Evolutionary conservation across 1,284 basidiomycete genomes (phyloP).

Genomic region (Irpex sp.): DNA sequence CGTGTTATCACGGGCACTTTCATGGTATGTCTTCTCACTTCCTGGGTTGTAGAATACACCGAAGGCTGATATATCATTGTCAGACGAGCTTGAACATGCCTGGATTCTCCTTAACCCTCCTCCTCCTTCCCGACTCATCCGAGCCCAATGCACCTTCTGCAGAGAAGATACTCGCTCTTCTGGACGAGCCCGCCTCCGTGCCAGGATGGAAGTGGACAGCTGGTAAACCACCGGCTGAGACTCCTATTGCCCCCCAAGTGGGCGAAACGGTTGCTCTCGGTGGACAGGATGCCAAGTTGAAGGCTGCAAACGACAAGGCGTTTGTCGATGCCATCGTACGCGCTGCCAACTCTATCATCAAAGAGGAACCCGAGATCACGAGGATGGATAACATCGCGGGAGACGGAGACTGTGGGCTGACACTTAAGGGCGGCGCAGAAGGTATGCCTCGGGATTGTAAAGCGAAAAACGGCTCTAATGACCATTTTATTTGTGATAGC

Average conservation of each 20-base stretch:
- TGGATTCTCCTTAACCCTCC: constrained; percentile 86
- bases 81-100: constrained; percentile 93
- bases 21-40: constrained; percentile 56
- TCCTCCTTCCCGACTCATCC: constrained; percentile 64
- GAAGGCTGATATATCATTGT: constrained; percentile 2
- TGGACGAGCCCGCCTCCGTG: constrained; percentile 73
- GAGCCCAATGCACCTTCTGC: constrained; percentile 37
- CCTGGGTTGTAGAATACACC: not conserved
- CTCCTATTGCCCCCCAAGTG: constrained; percentile 23
- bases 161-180: constrained; percentile 61
- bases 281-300: constrained; percentile 25
- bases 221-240: constrained; percentile 30
- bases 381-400: constrained; percentile 81
- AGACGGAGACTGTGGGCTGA: constrained; percentile 79
- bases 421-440: constrained; percentile 71
- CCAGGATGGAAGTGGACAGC: constrained; percentile 86
- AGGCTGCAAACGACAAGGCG: constrained; percentile 38
- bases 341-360: constrained; percentile 70
- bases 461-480: not conserved
- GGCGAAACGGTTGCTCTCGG: constrained; percentile 15
- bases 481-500: constrained; percentile 28
- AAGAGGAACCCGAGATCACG: constrained; percentile 86
- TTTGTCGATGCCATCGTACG: constrained; percentile 60
- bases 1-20: constrained; percentile 77
- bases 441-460: constrained; percentile 24